phyloP scores from a whole-genome alignment of 2,329 filamentous ascomycete species.

The Metarhizium album region DNA sequence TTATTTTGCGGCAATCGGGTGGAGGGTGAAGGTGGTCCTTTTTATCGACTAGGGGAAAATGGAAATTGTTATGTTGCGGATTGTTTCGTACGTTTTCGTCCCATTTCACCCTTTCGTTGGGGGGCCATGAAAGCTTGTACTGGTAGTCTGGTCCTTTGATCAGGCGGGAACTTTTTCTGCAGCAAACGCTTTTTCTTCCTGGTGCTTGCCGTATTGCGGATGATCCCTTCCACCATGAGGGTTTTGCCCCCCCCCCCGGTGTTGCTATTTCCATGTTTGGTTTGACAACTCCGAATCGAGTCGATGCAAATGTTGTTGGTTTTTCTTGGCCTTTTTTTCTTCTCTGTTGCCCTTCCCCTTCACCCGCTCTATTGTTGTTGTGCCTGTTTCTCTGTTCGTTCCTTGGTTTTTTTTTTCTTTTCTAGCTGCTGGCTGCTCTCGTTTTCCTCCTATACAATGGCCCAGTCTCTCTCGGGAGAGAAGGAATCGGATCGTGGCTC shows the following conservation, averaged over 20 bases:
- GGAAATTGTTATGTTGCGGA: constrained; percentile 7
- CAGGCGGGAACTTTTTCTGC: background rate
- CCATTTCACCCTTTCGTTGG: constrained; percentile 2
- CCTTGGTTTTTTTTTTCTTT: too few relatives aligned
- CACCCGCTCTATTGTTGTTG: constrained; percentile 5
- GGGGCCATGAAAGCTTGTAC: constrained; percentile 3
- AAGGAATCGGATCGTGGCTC: constrained; percentile 2
- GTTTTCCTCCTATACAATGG: constrained; percentile 2
- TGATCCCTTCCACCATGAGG: constrained; percentile 1
- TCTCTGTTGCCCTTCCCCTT: constrained; percentile 6
- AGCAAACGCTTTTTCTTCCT: background rate
- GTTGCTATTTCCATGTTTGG: background rate
- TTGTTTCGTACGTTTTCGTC: constrained; percentile 6
- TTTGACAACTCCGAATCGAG: constrained; percentile 14
- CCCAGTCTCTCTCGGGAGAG: constrained; percentile 9
- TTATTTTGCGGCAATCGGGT: constrained; percentile 18
- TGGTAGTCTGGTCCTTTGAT: background rate
- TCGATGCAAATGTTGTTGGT: constrained; percentile 20
- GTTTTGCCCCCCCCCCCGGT: background rate
- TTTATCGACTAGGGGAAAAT: constrained; percentile 8
- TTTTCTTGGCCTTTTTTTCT: constrained; percentile 4
- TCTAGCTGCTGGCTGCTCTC: background rate
- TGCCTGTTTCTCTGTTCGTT: constrained; percentile 3
- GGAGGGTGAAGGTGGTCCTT: constrained; percentile 12
- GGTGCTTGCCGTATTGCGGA: constrained; percentile 1